These are phyloP conservation scores for Acanthamoeba sp. DNA, from an alignment of 208 protist species.

Conservation along the genomic window DNA sequence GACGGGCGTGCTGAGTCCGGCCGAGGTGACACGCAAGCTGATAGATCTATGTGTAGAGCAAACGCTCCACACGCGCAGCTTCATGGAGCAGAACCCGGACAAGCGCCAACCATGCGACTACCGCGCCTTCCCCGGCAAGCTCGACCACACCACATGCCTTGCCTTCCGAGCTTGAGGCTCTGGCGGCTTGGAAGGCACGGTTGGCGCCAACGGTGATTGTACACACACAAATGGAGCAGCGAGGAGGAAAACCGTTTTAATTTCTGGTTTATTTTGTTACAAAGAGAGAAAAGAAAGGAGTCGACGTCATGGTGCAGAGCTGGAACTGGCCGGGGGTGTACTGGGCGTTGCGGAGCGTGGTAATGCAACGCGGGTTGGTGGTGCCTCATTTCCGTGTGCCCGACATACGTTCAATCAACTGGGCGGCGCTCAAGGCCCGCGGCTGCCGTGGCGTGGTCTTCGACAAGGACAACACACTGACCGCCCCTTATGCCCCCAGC, in stretches of 20 bases:
- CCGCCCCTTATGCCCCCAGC: slow-evolving; percentile 75
- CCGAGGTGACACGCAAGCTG: slow-evolving; percentile 29
- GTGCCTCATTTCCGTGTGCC: slow-evolving; percentile 38
- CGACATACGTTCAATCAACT: slow-evolving; percentile 40
- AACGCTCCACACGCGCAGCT: slow-evolving; percentile 43
- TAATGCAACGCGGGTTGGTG: not conserved
- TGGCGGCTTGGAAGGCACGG: too few relatives aligned
- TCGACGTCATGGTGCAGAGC: slow-evolving; percentile 72
- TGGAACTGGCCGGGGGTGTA: slow-evolving; percentile 63
- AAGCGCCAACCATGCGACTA: slow-evolving; percentile 59
- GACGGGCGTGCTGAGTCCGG: not conserved
- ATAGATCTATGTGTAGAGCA: slow-evolving; percentile 13
- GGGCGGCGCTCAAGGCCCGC: not conserved
- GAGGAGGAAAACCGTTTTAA: not conserved
- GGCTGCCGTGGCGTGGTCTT: slow-evolving; percentile 78
- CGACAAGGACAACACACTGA: slow-evolving; percentile 87
- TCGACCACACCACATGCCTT: slow-evolving; percentile 69
- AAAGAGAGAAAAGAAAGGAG: not conserved
- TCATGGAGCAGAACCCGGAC: slow-evolving; percentile 74
- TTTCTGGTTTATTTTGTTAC: not conserved
- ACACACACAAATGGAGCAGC: too few relatives aligned
- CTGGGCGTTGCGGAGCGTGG: slow-evolving; percentile 13
- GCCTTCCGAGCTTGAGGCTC: not conserved
- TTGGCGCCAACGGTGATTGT: too few relatives aligned
- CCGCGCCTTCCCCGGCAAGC: slow-evolving; percentile 52